Base-by-base conservation (phyloP, 352 stramenopile genomes). In the Bremia lactucae region DNA sequence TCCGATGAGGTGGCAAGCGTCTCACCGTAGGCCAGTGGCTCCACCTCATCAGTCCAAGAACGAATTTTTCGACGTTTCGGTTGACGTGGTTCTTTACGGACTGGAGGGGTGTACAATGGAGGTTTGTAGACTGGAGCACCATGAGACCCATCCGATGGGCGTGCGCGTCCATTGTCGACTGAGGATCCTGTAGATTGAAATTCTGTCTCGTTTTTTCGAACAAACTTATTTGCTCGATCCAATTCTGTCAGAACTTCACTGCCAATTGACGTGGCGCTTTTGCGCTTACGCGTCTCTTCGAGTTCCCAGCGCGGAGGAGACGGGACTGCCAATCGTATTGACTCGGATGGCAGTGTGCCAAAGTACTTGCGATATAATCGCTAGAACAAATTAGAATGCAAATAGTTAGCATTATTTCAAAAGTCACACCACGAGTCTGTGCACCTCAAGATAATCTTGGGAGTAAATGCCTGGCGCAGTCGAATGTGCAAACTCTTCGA, bases 31-130 rank as follows among this genome's bases (percentile, higher is more conserved):
- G 59, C 40, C 4, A 93, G 50, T 16, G 75, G 69, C 7, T 68
- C 21, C 3, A 90, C 80, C 8, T 90, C 77, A 31, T 93, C 80
- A 44, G 84, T 62, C 80, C 80, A 93, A 33, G 80, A 85, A 8
- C 80, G 77, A 33, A 93, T 88, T 68, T 93, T 93, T 22, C 80
- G 77, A 21, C 77, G 74, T 55, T 93, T 93, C 0, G 75, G 47
- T 15, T 70, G 62, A 15, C 72, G 72, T 16, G 67, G 49, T 2
- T 83, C 67, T 26, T 72, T 59, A 5, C 65, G 72, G 45, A 78
- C 55, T 15, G 76, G 70, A 16, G 70, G 73, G 42, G 78, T 83
- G 48, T 88, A 83, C 36, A 83, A 62, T 8, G 77, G 71, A 6
- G 80, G 59, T 47, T 76, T 84, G 53, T 88, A 90, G 22, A 68